Evolutionary conservation across 768 basidiomycete genomes (phyloP), one percentile per base, ranked within the genome.

Genomic region (Suillus clintonianus): DNA sequence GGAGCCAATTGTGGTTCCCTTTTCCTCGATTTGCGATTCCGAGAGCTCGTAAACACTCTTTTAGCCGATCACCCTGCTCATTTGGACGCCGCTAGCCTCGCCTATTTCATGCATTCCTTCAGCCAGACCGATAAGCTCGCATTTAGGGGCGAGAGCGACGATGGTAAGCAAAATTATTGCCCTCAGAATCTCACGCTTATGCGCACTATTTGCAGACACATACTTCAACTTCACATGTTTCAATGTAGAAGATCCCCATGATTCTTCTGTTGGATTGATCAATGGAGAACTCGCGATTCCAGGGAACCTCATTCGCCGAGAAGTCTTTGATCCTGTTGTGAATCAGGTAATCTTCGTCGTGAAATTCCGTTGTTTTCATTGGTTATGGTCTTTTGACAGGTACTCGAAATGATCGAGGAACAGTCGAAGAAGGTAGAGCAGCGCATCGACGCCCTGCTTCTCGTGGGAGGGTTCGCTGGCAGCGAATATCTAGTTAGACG

Each of bases 181-280:
- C 55, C 10, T 59, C 24, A 43, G 36, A 15, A 56, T 48, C 51
- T 39, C 66, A 30, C 60, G 15, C 54, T 47, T 56, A 61, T 42
- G 39, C 54, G 50, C 43, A 61, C 57, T 54, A 32, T 55, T 43
- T 64, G 17, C 68, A 94, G 93, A 89, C 34, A 89, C 86, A 62
- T 89, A 88, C 81, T 95, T 95, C 78, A 87, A 92, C 72, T 95
- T 95, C 75, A 94, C 88, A 37, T 94, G 92, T 75, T 95, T 95
- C 82, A 95, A 95, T 67, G 87, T 89, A 17, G 88, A 92, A 67
- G 92, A 94, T 71, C 87, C 89, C 9, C 84, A 93, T 69, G 94
- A 95, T 74, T 84, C 89, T 1, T 80, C 83, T 30, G 91, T 94
- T 27, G 94, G 94, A 1, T 78, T 95, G 60, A 79, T 90, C 64